Percentiles rank a stretch among this genome's conserved stretches.
phyloP scores from a whole-genome alignment of 2,329 filamentous ascomycete genomes.

The Fusarium camptoceras region DNA sequence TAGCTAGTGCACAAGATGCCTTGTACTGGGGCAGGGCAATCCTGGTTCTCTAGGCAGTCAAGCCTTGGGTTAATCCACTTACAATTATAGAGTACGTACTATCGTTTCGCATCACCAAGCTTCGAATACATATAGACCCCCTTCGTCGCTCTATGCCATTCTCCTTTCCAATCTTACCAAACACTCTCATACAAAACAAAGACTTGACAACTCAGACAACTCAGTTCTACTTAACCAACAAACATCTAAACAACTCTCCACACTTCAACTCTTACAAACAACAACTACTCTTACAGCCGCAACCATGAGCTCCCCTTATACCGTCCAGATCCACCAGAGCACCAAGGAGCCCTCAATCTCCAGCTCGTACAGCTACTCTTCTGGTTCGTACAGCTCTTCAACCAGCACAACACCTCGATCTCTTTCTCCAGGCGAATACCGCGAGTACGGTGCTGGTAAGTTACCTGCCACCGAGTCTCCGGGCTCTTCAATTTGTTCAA shows the following conservation, averaged over 20 bases:
- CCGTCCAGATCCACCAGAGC: conserved; percentile 51
- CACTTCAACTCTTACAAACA: conserved; percentile 14
- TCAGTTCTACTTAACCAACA: neutral
- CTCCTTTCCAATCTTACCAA: conserved; percentile 25
- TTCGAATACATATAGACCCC: conserved; percentile 42
- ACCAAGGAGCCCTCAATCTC: conserved; percentile 46
- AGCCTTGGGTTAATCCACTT: conserved; percentile 37
- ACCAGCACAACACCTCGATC: conserved; percentile 46
- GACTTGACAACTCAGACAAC: conserved; percentile 6
- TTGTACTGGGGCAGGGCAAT: conserved; percentile 34
- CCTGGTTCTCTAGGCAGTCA: conserved; percentile 40
- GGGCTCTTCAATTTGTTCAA: conserved; percentile 5
- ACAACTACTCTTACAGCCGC: conserved; percentile 27
- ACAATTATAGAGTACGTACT: conserved; percentile 41
- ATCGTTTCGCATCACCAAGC: conserved; percentile 33
- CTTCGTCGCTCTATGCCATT: conserved; percentile 23
- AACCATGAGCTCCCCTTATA: conserved; percentile 46
- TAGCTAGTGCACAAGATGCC: conserved; percentile 38
- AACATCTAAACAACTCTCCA: conserved; percentile 14
- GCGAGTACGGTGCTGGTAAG: conserved; percentile 52
- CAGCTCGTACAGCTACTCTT: conserved; percentile 45
- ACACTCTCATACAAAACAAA: conserved; percentile 34
- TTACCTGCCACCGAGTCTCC: conserved; percentile 20
- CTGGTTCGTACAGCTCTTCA: conserved; percentile 46
- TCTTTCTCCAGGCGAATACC: conserved; percentile 46